phyloP scores from a whole-genome alignment of 2,329 filamentous ascomycete species.

The Xylariaceae sp. region DNA sequence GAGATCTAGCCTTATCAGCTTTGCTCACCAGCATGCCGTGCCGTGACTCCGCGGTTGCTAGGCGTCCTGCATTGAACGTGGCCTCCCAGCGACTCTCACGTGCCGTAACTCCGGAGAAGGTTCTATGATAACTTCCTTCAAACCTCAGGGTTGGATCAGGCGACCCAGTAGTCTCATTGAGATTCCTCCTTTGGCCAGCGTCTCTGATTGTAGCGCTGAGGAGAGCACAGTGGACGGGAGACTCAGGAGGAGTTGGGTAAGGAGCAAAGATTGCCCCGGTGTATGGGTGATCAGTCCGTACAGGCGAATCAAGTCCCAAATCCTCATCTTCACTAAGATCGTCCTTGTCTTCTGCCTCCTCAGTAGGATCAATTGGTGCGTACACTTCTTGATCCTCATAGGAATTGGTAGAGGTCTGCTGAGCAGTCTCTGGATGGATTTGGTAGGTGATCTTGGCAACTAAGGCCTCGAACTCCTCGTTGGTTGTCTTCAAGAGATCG shows the following conservation, averaged over 20 bases:
- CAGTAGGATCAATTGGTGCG: background rate
- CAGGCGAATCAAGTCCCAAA: too few species aligned
- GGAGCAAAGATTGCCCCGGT: background rate
- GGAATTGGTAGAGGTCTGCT: background rate
- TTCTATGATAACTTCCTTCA: background rate
- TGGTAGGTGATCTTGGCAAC: background rate
- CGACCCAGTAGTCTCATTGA: too few species aligned
- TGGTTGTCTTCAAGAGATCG: background rate
- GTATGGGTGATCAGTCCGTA: background rate
- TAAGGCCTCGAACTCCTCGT: background rate
- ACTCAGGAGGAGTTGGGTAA: background rate
- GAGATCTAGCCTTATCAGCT: background rate
- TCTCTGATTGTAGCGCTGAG: background rate
- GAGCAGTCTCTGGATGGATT: background rate
- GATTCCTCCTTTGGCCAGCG: background rate
- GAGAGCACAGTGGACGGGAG: background rate
- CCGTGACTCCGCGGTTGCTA: background rate
- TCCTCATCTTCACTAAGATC: too few species aligned
- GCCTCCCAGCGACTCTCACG: background rate
- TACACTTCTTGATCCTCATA: background rate
- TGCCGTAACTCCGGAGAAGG: background rate
- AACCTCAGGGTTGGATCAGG: too few species aligned
- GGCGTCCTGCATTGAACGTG: background rate
- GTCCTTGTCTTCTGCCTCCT: background rate
- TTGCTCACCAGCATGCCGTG: background rate